A percentile compares a stretch with the other conserved stretches of the same genome.
phyloP scores from a whole-genome alignment of 257 asterid species.

The Rubia yunnanensis region DNA sequence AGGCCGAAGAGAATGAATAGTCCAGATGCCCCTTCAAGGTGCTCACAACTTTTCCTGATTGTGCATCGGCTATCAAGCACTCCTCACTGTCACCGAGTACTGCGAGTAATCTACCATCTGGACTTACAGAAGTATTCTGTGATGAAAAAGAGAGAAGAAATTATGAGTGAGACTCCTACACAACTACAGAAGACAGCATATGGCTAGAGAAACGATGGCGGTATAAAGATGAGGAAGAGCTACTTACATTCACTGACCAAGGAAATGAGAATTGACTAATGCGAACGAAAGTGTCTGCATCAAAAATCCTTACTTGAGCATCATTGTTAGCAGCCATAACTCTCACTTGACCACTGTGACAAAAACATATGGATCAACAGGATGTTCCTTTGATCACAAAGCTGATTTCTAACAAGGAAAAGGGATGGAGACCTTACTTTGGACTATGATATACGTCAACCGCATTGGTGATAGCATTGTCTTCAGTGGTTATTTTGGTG shows the following conservation, averaged over 20 bases:
- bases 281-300: conserved; percentile 41
- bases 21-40: conserved; percentile 63
- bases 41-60: conserved; percentile 38
- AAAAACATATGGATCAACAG: not conserved
- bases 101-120: conserved; percentile 59
- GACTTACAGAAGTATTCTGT: conserved; percentile 62
- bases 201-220: too few relatives aligned
- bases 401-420: not conserved
- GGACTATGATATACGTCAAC: conserved; percentile 48
- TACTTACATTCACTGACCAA: conserved; percentile 90
- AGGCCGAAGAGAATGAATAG: conserved; percentile 73
- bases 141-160: not conserved
- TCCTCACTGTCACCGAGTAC: conserved; percentile 69
- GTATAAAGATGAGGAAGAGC: not conserved
- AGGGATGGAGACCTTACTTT: conserved; percentile 23
- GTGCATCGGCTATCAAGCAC: conserved; percentile 28
- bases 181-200: not conserved
- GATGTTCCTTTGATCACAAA: not conserved
- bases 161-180: too few relatives aligned
- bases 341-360: conserved; percentile 53
- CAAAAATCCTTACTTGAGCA: conserved; percentile 65
- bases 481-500: conserved; percentile 55
- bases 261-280: conserved; percentile 53
- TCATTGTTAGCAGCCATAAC: conserved; percentile 77
- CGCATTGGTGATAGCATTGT: conserved; percentile 69